Conservation (phyloP, 225 moss, liverwort and hornwort species). For the Bryoerythrophyllum caledonicum region DNA sequence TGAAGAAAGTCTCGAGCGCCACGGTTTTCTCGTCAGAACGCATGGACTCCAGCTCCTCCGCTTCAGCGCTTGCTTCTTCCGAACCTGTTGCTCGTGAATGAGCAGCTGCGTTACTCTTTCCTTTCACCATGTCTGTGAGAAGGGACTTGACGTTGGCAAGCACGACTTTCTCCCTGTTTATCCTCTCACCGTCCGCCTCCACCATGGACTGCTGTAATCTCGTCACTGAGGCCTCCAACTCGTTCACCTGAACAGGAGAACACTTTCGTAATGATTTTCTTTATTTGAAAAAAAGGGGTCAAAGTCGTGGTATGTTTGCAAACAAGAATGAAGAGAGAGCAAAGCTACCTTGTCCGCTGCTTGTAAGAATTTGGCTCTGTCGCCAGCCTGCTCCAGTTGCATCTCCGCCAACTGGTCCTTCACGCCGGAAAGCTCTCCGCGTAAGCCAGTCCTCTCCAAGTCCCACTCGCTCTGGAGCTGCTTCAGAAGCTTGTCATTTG, state of each 20-base stretch:
- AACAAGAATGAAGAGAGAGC: too few relatives aligned
- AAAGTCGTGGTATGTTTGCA: neutral
- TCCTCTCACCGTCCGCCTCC: slow-evolving; percentile 51
- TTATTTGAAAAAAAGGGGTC: too few relatives aligned
- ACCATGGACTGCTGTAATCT: slow-evolving; percentile 53
- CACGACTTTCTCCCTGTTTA: slow-evolving; percentile 49
- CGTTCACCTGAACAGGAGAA: slow-evolving; percentile 29
- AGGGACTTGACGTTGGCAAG: slow-evolving; percentile 52
- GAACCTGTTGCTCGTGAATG: neutral
- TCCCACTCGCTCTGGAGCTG: slow-evolving; percentile 63
- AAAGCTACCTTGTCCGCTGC: slow-evolving; percentile 45
- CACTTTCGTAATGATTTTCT: neutral
- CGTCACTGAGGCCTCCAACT: slow-evolving; percentile 48
- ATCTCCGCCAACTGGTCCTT: slow-evolving; percentile 42
- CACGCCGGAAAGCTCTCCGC: slow-evolving; percentile 47
- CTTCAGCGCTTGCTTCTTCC: slow-evolving; percentile 22
- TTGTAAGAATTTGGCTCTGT: slow-evolving; percentile 52
- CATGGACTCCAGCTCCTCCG: slow-evolving; percentile 41
- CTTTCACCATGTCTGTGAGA: slow-evolving; percentile 57
- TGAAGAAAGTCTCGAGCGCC: slow-evolving; percentile 66
- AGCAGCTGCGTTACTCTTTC: neutral
- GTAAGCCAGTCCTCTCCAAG: slow-evolving; percentile 43
- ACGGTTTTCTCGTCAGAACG: slow-evolving; percentile 47
- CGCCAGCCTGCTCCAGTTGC: slow-evolving; percentile 44
- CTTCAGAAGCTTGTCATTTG: slow-evolving; percentile 48